A percentile compares a stretch with the other conserved stretches of the same genome.
Evolutionary conservation across 495 filamentous ascomycete species (phyloP).

Genomic region (Staphylotrichum longicolle): DNA sequence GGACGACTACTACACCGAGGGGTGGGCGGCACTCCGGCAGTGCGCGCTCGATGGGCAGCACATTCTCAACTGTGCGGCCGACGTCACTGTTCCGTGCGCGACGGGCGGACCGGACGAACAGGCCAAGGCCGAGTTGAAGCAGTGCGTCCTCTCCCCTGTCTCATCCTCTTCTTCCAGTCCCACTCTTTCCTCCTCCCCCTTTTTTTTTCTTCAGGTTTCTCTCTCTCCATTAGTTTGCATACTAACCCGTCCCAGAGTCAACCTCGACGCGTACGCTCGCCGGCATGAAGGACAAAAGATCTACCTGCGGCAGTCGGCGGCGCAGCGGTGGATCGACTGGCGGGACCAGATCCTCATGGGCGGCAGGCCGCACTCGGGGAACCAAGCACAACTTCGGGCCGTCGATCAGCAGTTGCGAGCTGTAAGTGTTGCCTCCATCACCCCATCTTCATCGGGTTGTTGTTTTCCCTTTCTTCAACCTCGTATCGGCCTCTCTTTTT

Average conservation of each 20-base stretch:
- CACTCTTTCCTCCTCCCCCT: not conserved
- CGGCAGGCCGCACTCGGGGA: slow-evolving; percentile 56
- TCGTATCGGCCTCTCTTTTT: not conserved
- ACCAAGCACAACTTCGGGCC: slow-evolving; percentile 57
- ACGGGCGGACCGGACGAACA: slow-evolving; percentile 62
- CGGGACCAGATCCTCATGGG: slow-evolving; percentile 66
- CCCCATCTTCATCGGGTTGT: not conserved
- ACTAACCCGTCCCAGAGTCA: slow-evolving; percentile 52
- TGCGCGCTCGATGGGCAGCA: slow-evolving; percentile 72
- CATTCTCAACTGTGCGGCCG: slow-evolving; percentile 61
- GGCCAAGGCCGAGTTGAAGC: slow-evolving; percentile 69
- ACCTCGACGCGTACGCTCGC: slow-evolving; percentile 72
- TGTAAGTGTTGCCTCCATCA: slow-evolving; percentile 43
- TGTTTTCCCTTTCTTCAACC: not conserved
- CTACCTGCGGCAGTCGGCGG: slow-evolving; percentile 74
- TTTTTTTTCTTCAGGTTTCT: not conserved
- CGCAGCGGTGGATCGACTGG: slow-evolving; percentile 75
- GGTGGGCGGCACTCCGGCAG: slow-evolving; percentile 72
- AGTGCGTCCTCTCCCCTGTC: slow-evolving; percentile 49
- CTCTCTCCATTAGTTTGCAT: not conserved
- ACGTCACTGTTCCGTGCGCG: slow-evolving; percentile 61
- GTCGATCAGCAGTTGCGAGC: slow-evolving; percentile 58
- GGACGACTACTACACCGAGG: slow-evolving; percentile 76
- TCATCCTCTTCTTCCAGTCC: not conserved
- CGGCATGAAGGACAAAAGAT: slow-evolving; percentile 85